Evolutionary conservation across 2,329 filamentous ascomycete genomes (phyloP), one percentile per base, ranked within the genome.

Genomic region (Aspergillus glaucus): DNA sequence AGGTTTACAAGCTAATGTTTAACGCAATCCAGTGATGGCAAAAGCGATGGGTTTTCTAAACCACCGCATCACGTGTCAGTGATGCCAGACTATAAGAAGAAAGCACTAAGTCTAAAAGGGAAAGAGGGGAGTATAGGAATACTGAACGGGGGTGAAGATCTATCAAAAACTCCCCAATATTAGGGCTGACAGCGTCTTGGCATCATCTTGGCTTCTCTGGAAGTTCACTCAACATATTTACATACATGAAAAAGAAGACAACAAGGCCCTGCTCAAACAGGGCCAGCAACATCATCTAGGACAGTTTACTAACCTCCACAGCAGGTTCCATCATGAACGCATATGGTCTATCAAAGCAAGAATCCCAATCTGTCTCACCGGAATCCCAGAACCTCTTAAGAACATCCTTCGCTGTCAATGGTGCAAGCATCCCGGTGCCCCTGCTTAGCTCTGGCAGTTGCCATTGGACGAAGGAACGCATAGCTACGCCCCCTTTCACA

Each of bases 281-380:
- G 22, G 6, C 26, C 26, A 12, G 2, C 17, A 37, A 37, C n/a
- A 6, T n/a, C 34, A 9, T n/a, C 17, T 37, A n/a, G 8, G 34
- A n/a, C 34, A 37, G 34, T 17, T 37, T 37, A 10, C 34, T 37
- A 37, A 17, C 34, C 6, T 37, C 34, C 34, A 37, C 34, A 8
- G 40, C 40, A 42, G 22, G 17, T 8, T 42, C 19, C 63, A 47
- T 51, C 19, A 56, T 49, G 44, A 69, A 63, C 2, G 55, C 55
- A 43, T 67, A 67, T 22, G 63, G 61, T 41, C 50, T 55, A 42
- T 70, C 66, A 43, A 72, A 73, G 51, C 70, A 73, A 32, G 50
- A 55, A 56, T 72, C 68, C 69, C 70, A 73, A 3, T 46, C 14
- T 3, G 53, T 61, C 45, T 56, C 42, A 0, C 62, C 60, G 0